Conservation (phyloP, 352 stramenopile species). For the Globisporangium spiculum region DNA sequence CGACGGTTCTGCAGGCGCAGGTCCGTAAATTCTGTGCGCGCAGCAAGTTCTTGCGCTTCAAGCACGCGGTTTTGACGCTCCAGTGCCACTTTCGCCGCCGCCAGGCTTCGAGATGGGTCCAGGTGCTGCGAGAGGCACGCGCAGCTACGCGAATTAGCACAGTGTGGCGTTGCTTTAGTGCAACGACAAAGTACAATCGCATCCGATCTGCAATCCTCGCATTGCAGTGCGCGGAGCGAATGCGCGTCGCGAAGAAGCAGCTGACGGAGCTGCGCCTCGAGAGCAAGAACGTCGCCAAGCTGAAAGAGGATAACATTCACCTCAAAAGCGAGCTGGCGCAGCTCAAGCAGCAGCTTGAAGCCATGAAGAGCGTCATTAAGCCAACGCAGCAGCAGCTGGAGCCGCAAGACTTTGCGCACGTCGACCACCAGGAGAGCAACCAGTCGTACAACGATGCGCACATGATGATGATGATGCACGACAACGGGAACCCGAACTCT, state of each 20-base stretch:
- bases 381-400: constrained; percentile 17
- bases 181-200: constrained; percentile 29
- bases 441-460: constrained; percentile 8
- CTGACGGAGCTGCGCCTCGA: constrained; percentile 53
- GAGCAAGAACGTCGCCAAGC: constrained; percentile 68
- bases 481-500: constrained; percentile 37
- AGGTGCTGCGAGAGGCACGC: constrained; percentile 37
- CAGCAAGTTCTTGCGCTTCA: constrained; percentile 38
- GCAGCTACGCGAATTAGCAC: constrained; percentile 41
- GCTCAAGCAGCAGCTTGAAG: constrained; percentile 55
- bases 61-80: constrained; percentile 33
- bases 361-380: constrained; percentile 33
- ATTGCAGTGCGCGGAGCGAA: constrained; percentile 57
- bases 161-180: constrained; percentile 34
- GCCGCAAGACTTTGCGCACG: constrained; percentile 10
- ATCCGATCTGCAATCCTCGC: constrained; percentile 33
- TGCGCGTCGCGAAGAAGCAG: constrained; percentile 31
- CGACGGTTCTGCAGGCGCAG: constrained; percentile 42
- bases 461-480: constrained; percentile 18
- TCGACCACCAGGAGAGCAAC: constrained; percentile 25
- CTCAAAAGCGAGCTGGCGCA: constrained; percentile 60
- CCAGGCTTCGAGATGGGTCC: constrained; percentile 27
- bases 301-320: constrained; percentile 73
- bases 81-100: constrained; percentile 56
- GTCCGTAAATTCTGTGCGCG: constrained; percentile 39